These are phyloP conservation scores for Pseudogymnoascus sp. DNA, from an alignment of 2,329 filamentous ascomycete species.

Conservation along the genomic window DNA sequence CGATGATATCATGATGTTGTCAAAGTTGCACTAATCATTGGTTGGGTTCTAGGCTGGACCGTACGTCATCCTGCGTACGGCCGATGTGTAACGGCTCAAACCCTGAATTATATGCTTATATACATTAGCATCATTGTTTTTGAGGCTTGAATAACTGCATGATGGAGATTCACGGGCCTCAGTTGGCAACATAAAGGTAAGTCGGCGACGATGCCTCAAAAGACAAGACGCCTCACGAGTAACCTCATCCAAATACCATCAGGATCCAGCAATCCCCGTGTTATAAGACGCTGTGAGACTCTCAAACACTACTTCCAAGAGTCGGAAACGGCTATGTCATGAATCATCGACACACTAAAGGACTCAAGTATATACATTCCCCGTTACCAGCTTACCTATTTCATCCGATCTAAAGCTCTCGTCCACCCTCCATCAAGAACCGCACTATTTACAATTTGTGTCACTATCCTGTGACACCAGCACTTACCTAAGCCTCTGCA, in stretches of 20 bases:
- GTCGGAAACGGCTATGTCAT: not conserved
- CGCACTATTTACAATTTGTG: not conserved
- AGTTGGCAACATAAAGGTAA: not conserved
- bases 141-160: not conserved
- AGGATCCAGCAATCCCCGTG: not conserved
- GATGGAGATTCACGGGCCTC: not conserved
- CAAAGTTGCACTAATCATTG: not conserved
- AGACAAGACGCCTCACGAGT: not conserved
- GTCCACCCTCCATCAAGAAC: not conserved
- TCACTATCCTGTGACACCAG: not conserved
- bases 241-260: not conserved
- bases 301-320: not conserved
- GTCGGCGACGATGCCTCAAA: not conserved
- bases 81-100: not conserved
- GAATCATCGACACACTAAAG: not conserved
- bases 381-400: not conserved
- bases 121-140: not conserved
- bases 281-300: not conserved
- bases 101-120: constrained; percentile 7
- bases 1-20: constrained; percentile 6
- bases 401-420: constrained; percentile 1
- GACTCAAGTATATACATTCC: not conserved
- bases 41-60: not conserved
- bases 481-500: not conserved
- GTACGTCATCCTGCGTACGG: not conserved